Conservation (phyloP, 805 yeast genomes). For the Saturnispora bothae region DNA sequence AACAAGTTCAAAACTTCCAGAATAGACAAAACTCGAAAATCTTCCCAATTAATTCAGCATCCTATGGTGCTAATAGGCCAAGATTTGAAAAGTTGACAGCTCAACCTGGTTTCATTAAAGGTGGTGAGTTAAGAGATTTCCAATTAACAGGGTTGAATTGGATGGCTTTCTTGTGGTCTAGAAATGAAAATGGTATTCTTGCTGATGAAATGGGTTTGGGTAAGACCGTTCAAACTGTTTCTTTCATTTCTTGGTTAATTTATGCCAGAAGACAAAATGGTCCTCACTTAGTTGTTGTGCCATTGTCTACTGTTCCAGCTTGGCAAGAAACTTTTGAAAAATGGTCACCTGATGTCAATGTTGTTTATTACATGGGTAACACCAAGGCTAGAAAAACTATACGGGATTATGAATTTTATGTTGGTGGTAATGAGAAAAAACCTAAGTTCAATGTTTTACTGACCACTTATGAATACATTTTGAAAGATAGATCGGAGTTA, state of each 20-base stretch:
- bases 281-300: conserved; percentile 94
- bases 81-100: conserved; percentile 73
- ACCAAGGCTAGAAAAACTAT: conserved; percentile 73
- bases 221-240: conserved; percentile 93
- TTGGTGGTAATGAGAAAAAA: conserved; percentile 45
- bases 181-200: conserved; percentile 92
- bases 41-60: conserved; percentile 69
- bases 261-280: conserved; percentile 96
- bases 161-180: conserved; percentile 99
- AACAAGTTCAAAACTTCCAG: conserved; percentile 74
- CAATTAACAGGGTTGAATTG: conserved; percentile 96
- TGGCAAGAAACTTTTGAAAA: conserved; percentile 98
- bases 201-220: conserved; percentile 99
- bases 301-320: conserved; percentile 90
- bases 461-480: conserved; percentile 92
- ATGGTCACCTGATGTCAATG: conserved; percentile 96
- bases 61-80: conserved; percentile 69
- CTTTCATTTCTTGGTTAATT: conserved; percentile 88
- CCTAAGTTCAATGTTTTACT: conserved; percentile 84
- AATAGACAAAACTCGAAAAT: conserved; percentile 74
- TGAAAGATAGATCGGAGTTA: conserved; percentile 75
- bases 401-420: conserved; percentile 76
- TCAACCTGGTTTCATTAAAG: conserved; percentile 85
- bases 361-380: conserved; percentile 88
- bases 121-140: conserved; percentile 90